phyloP scores from a whole-genome alignment of 2,329 filamentous ascomycete genomes.

The Xylariales sp. region DNA sequence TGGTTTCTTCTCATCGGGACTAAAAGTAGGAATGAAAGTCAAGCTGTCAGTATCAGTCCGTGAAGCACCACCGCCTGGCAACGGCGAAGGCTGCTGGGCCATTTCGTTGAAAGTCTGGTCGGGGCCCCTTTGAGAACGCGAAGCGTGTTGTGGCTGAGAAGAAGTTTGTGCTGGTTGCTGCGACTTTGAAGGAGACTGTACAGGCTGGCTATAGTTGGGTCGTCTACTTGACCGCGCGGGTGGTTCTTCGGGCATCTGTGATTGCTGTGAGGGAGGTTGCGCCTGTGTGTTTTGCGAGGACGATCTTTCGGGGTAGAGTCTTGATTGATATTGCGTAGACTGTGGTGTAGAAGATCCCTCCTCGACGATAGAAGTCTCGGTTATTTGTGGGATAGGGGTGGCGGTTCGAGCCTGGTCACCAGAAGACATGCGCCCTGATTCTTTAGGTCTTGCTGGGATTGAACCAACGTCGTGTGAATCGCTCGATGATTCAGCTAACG shows the following conservation, averaged over 20 bases:
- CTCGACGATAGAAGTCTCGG: slow-evolving; percentile 58
- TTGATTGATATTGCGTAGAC: slow-evolving; percentile 17
- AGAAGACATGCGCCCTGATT: slow-evolving; percentile 15
- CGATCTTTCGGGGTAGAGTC: slow-evolving; percentile 47
- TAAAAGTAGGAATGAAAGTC: slow-evolving; percentile 73
- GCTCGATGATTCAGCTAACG: slow-evolving; percentile 32
- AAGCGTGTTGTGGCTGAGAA: slow-evolving; percentile 14
- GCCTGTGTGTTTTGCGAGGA: slow-evolving; percentile 43
- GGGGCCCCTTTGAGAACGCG: slow-evolving; percentile 29
- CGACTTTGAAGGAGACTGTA: slow-evolving; percentile 15
- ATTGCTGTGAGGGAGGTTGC: slow-evolving; percentile 44
- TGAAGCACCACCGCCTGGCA: slow-evolving; percentile 61
- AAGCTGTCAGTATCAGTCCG: slow-evolving; percentile 69
- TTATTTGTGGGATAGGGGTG: slow-evolving; percentile 49
- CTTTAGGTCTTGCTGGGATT: slow-evolving; percentile 15
- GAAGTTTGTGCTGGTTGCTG: slow-evolving; percentile 17
- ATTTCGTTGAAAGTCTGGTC: slow-evolving; percentile 59
- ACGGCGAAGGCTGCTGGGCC: slow-evolving; percentile 58
- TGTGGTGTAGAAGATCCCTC: slow-evolving; percentile 24
- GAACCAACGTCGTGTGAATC: slow-evolving; percentile 31
- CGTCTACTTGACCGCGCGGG: slow-evolving; percentile 42
- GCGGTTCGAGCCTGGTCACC: slow-evolving; percentile 16
- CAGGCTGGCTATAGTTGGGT: slow-evolving; percentile 29
- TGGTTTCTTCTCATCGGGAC: slow-evolving; percentile 62
- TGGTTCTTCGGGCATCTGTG: slow-evolving; percentile 38